Base-by-base conservation (phyloP, 306 rosid genomes). In the Ochetophila trinervis region DNA sequence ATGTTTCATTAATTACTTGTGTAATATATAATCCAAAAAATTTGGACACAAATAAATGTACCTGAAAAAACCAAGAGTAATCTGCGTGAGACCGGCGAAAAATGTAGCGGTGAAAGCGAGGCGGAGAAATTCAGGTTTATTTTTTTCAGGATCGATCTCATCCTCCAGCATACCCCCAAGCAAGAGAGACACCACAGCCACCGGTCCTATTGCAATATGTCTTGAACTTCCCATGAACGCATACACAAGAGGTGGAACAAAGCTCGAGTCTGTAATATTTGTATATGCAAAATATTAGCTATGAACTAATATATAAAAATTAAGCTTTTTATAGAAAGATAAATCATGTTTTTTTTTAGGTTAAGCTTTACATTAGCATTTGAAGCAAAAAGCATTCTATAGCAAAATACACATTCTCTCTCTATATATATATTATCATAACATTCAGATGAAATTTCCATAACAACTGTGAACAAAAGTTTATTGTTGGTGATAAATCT, bases 191-290 rank as follows among this genome's bases (percentile, higher is more conserved):
- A 90, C 95, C 53, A 90, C 97, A 2, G 97, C 97, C 14, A 82
- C 97, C 0, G 97, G 95, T 53, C 97, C 97, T 20, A 87, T 85
- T 4, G 95, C 97, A n/a, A 85, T 87, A 61, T 90, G 84, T 44
- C 95, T 83, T 17, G 97, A 90, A 68, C 90, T 90, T 15, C 97
- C 97, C 97, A 90, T 87, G 66, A 76, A 78, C 2, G 91, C 90
- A 45, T 90, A 90, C 27, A 90, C 81, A 37, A 90, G 85, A 22
- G 97, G 97, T 15, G 87, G 67, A 50, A 90, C 91, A 66, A 90
- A 90, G 65, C 97, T 90, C 0, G 88, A 73, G 51, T 90, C 97
- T 90, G 75, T 67, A 27, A 27, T 27, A 27, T 27, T 27, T 27
- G 2, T 27, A 4, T 27, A 27, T 27, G 32, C 32, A 2, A 27